These are phyloP conservation scores for Quercus engelmannii DNA, from an alignment of 306 rosid species.

Conservation along the genomic window DNA sequence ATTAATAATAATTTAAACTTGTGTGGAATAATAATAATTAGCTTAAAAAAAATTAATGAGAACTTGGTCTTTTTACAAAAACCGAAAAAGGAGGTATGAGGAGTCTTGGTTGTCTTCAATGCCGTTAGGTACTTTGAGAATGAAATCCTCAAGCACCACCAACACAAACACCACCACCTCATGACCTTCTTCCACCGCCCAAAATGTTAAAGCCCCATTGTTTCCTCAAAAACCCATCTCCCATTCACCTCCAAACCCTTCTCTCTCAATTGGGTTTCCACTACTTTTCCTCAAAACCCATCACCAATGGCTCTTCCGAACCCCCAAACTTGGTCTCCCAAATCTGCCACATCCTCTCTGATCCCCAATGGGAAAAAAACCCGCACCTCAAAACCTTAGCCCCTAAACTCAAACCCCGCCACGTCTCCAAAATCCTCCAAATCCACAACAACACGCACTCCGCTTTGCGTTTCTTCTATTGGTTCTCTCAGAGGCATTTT, in stretches of 20 bases:
- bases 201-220: slow-evolving; percentile 24
- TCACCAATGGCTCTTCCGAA: neutral
- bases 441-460: slow-evolving; percentile 25
- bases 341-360: slow-evolving; percentile 28
- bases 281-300: neutral
- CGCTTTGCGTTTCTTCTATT: slow-evolving; percentile 38
- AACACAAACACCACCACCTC: no score
- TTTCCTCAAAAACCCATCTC: slow-evolving; percentile 23
- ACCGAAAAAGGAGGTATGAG: no score
- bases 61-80: no score
- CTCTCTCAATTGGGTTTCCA: slow-evolving; percentile 19
- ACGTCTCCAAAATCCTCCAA: slow-evolving; percentile 24
- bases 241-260: slow-evolving; percentile 4
- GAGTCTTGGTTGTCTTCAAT: no score
- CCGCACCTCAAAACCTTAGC: slow-evolving; percentile 25
- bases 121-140: no score
- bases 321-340: slow-evolving; percentile 15
- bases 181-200: no score
- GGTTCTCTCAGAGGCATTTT: slow-evolving; percentile 26
- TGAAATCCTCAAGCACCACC: no score
- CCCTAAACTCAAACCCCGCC: slow-evolving; percentile 20
- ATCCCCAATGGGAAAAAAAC: slow-evolving; percentile 33
- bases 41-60: no score
- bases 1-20: no score
- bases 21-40: no score